Evolutionary conservation across 495 filamentous ascomycete genomes (phyloP), one percentile per base, ranked within the genome.

Genomic region (Daldinia caldariorum): DNA sequence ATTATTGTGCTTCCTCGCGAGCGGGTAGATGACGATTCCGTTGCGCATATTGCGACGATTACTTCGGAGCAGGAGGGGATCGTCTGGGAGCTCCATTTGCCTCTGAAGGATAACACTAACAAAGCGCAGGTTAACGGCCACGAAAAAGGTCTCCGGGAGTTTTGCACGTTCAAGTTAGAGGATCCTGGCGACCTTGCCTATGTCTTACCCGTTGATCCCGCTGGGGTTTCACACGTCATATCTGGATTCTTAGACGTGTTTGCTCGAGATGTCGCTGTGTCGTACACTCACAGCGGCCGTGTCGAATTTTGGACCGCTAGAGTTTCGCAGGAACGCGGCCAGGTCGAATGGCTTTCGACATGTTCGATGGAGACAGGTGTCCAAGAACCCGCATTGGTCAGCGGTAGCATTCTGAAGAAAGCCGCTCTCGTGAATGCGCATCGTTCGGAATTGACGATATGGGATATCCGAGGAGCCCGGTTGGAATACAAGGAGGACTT

Each of bases 161-260:
- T 93, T 57, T 90, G 89, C 75, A 82, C 77, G 12, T 96, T 97
- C 79, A 80, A 88, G 39, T 83, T 97, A 12, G 88, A 90, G 1
- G 79, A 90, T 32, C 83, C 88, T 8, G 91, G 93, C 61, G 91
- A 94, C 62, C 79, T 97, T 18, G 86, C 89, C 12, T 95, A 94
- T 71, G 89, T 97, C 4, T 81, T 97, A 7, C 93, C 94, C 2
- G 93, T 97, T 50, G 94, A 98, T 76, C 93, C 94, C 12, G 94
- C 94, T 9, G 94, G 94, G 26, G 87, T 90, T 12, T 82, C 86
- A 50, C 83, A 88, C 12, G 81, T 89, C 26, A 85, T 88, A 22
- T 91, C 92, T n/a, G 91, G 89, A 5, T 97, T 93, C 63, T 85
- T 97, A 51, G 94, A 97, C 74, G 87, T 90, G 0, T 97, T 97